phyloP scores from a whole-genome alignment of 2,329 filamentous ascomycete species.

The Sarocladiaceae sp. region DNA sequence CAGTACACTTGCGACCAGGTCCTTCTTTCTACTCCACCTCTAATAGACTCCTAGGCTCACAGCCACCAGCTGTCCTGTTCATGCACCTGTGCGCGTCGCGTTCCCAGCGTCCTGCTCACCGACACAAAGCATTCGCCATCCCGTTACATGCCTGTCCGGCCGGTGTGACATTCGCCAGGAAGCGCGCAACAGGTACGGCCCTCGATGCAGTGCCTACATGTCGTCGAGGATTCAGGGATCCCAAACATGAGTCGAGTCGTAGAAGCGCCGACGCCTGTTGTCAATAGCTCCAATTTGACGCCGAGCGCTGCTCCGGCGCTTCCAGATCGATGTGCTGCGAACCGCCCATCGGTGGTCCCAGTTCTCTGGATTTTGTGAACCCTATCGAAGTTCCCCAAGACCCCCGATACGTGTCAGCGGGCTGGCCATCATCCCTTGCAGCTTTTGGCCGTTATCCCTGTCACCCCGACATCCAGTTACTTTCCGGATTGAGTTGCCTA shows the following conservation, averaged over 20 bases:
- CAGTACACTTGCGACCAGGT: slow-evolving; percentile 7
- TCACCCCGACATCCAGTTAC: not conserved
- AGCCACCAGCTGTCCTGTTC: slow-evolving; percentile 27
- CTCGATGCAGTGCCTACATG: not conserved
- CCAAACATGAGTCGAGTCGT: not conserved
- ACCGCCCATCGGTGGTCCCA: not conserved
- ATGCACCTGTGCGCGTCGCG: slow-evolving; percentile 24
- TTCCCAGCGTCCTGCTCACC: slow-evolving; percentile 22
- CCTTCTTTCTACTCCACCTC: not conserved
- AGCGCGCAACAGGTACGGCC: not conserved
- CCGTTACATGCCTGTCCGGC: slow-evolving; percentile 8
- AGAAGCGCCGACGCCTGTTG: slow-evolving; percentile 6
- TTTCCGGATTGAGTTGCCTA: slow-evolving; percentile 9
- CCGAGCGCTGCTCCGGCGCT: not conserved
- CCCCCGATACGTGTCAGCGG: not conserved
- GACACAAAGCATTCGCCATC: slow-evolving; percentile 15
- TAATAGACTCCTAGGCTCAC: slow-evolving; percentile 1
- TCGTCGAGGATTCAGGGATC: not conserved
- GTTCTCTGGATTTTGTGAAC: slow-evolving; percentile 1
- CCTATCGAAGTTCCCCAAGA: not conserved
- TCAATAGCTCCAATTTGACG: slow-evolving; percentile 3
- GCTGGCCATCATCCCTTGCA: not conserved
- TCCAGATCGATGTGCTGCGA: not conserved
- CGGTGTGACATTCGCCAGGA: not conserved
- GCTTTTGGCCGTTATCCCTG: not conserved